phyloP scores from a whole-genome alignment of 106 monocot species.

The Dendrobium officinale region DNA sequence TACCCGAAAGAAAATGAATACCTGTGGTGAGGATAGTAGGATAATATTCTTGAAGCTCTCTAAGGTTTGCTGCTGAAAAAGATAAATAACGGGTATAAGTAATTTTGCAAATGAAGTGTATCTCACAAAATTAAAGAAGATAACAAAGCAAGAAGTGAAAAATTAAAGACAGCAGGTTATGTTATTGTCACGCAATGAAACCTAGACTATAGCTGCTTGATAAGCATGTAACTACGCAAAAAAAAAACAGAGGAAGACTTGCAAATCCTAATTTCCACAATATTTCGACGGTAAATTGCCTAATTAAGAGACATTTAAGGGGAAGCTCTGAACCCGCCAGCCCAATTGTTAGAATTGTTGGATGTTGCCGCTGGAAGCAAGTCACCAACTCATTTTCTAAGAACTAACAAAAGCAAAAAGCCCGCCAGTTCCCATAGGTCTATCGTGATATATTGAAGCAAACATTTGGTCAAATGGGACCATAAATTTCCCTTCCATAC shows the following conservation, averaged over 20 bases:
- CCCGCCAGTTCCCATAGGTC: not conserved
- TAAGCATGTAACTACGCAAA: not conserved
- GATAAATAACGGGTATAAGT: slow-evolving; percentile 15
- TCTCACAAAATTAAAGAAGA: not conserved
- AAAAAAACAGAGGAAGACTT: not conserved
- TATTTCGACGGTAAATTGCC: not conserved
- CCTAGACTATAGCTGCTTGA: not conserved
- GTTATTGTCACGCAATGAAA: not conserved
- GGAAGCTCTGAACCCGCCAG: not conserved
- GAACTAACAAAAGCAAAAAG: not conserved
- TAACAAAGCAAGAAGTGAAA: not conserved
- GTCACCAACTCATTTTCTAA: no score
- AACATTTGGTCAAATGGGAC: not conserved
- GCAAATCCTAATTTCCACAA: not conserved
- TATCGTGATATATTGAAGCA: not conserved
- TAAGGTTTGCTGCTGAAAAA: slow-evolving; percentile 82
- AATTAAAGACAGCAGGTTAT: not conserved
- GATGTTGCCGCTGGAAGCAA: no score
- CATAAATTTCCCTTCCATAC: not conserved
- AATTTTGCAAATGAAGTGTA: not conserved
- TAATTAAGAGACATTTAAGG: not conserved
- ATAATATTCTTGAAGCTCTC: slow-evolving; percentile 93
- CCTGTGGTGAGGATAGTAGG: slow-evolving; percentile 89
- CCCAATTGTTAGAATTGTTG: no score
- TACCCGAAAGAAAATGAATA: slow-evolving; percentile 15